Evolutionary conservation across 306 rosid species (phyloP), one percentile per base, ranked within the genome.

Genomic region (Potentilla sterilis): DNA sequence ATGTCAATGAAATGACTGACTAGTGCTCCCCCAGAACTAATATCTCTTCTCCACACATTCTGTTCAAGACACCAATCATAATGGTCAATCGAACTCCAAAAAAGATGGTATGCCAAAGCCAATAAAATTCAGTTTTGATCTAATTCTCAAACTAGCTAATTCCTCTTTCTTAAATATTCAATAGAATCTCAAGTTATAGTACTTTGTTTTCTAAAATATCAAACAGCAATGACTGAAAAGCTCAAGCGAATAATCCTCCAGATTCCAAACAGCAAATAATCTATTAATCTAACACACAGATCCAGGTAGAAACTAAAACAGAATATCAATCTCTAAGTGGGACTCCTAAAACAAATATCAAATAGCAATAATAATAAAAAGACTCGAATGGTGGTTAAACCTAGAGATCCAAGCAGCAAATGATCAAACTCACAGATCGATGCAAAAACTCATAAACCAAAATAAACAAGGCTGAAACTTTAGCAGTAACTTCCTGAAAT

Each of bases 201-300:
- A 28, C 28, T 46, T 37, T 46, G 16, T 18, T 74, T 24, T 24
- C 47, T 10, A 11, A 54, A 55, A 68, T 57, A 34, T 52, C 41
- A 10, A 57, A 73, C 2, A 55, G 42, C 13, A 6, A n/a, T 73
- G 52, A 22, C n/a, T 1, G 48, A 61, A 21, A 21, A 74, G 57
- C 61, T 55, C 67, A 55, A 54, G 41, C 18, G 10, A 7, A 15
- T 16, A 69, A 59, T n/a, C 22, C 52, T 7, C n/a, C 62, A 58
- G 81, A 77, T 28, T 69, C 75, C 24, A 13, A 48, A 19, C 54
- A 48, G 54, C 67, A 55, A 54, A 52, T 0, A 28, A 28, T 28
- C 28, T 28, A 28, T 28, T 40, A 6, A 11, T 28, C 12, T 58
- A 48, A 16, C 35, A 32, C 15, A 24, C 35, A 58, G 35, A 58